Conservation (phyloP, 441 rosid genomes). For the Arabidopsis lyrata region DNA sequence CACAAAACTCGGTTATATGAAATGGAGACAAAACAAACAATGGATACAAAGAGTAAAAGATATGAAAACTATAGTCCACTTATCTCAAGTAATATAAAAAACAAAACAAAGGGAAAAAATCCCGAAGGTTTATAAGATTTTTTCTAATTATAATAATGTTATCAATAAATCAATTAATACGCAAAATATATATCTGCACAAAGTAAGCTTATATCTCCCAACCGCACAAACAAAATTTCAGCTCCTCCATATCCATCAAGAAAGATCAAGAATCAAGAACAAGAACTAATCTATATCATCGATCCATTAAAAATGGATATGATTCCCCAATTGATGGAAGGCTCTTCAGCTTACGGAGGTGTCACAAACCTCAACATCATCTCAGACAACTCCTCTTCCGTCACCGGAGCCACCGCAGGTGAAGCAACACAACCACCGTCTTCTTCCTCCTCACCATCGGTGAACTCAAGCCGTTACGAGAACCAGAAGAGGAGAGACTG, state of each 20-base stretch:
- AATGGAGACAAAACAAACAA: conserved; percentile 30
- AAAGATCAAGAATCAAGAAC: conserved; percentile 36
- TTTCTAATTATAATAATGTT: conserved; percentile 23
- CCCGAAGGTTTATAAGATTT: not conserved
- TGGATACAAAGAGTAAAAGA: conserved; percentile 24
- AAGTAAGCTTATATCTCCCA: conserved; percentile 40
- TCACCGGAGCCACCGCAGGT: conserved; percentile 28
- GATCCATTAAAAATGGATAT: conserved; percentile 36
- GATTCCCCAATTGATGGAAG: conserved; percentile 45
- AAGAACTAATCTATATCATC: conserved; percentile 16
- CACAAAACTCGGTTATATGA: conserved; percentile 31
- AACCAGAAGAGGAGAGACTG: conserved; percentile 51
- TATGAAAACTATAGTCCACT: conserved; percentile 35
- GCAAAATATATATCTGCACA: conserved; percentile 36
- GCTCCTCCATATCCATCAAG: conserved; percentile 39
- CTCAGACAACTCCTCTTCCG: conserved; percentile 34
- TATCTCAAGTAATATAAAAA: conserved; percentile 23
- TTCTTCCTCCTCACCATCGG: conserved; percentile 29
- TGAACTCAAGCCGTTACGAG: conserved; percentile 49
- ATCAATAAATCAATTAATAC: conserved; percentile 7
- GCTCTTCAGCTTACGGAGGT: conserved; percentile 37
- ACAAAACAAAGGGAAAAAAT: not conserved
- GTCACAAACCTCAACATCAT: conserved; percentile 43
- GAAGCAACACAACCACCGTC: conserved; percentile 33
- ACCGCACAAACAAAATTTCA: conserved; percentile 38